These are phyloP conservation scores for Pisolithus thermaeus DNA, from an alignment of 1,284 basidiomycete species.

Conservation along the genomic window DNA sequence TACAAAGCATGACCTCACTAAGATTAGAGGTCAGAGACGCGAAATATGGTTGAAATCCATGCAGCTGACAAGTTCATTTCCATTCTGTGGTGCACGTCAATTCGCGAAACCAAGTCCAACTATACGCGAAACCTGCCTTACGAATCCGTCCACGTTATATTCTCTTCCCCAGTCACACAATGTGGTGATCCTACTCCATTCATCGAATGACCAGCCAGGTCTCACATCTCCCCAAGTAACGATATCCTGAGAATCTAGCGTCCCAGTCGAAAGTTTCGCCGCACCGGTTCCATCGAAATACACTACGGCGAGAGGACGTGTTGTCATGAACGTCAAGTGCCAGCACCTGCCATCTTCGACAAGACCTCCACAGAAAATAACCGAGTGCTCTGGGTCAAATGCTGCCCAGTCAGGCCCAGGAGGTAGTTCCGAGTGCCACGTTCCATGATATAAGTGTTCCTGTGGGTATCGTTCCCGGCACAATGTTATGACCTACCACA, in stretches of 20 bases:
- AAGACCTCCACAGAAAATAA: conserved; percentile 27
- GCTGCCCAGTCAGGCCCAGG: conserved; percentile 33
- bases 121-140: conserved; percentile 24
- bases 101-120: conserved; percentile 23
- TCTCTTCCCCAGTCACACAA: conserved; percentile 33
- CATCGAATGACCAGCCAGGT: conserved; percentile 15
- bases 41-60: background rate
- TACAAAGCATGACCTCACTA: conserved; percentile 50
- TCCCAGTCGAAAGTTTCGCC: conserved; percentile 30
- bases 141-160: conserved; percentile 33
- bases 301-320: conserved; percentile 33
- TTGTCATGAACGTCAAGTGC: conserved; percentile 33
- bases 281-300: conserved; percentile 43
- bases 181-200: conserved; percentile 25
- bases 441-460: conserved; percentile 37
- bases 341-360: conserved; percentile 23
- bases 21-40: background rate
- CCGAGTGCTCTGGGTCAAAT: conserved; percentile 13
- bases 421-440: conserved; percentile 22
- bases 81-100: conserved; percentile 26
- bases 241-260: conserved; percentile 40
- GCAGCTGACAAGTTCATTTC: conserved; percentile 38
- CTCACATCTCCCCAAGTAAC: conserved; percentile 30
- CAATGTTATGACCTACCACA: conserved; percentile 36
- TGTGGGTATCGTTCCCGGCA: conserved; percentile 18